Evolutionary conservation across 2,329 filamentous ascomycete species (phyloP).

Genomic region (Aspergillus texensis): DNA sequence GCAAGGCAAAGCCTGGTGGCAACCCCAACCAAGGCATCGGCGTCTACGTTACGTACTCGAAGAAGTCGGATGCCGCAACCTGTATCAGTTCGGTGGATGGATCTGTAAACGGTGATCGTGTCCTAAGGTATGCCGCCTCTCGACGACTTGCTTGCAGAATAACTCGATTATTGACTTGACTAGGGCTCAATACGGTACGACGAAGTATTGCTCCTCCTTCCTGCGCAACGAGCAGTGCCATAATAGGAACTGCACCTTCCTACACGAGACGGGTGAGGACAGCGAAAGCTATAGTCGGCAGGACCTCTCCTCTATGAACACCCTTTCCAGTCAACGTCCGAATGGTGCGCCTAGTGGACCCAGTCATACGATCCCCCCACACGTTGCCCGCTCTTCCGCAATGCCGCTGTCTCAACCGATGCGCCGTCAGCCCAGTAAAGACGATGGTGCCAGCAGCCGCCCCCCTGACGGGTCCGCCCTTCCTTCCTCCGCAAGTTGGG

Average conservation of each 20-base stretch:
- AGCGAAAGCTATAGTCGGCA: constrained; percentile 95
- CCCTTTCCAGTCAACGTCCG: constrained; percentile 73
- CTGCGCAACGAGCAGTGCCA: constrained; percentile 91
- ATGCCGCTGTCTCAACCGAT: constrained; percentile 62
- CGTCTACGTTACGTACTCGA: constrained; percentile 97
- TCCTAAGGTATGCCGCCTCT: constrained; percentile 66
- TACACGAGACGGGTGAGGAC: constrained; percentile 97
- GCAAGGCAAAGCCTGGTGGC: constrained; percentile 80
- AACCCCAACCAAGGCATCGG: constrained; percentile 81
- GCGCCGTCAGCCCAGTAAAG: constrained; percentile 71
- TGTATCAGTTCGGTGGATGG: constrained; percentile 94
- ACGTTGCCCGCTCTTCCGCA: constrained; percentile 51
- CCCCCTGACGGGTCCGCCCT: constrained; percentile 82
- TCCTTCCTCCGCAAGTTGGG: constrained; percentile 93
- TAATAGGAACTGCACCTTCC: constrained; percentile 95
- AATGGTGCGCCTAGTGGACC: constrained; percentile 25
- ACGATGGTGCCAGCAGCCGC: constrained; percentile 65
- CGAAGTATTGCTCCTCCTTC: constrained; percentile 98
- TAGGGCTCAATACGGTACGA: constrained; percentile 79
- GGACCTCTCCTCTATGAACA: constrained; percentile 93
- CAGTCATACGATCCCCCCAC: constrained; percentile 33
- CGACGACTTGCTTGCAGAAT: background rate
- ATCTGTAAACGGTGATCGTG: constrained; percentile 84
- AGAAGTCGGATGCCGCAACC: constrained; percentile 82
- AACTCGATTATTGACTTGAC: constrained; percentile 11